A percentile compares a stretch with the other conserved stretches of the same genome.
phyloP scores from a whole-genome alignment of 768 basidiomycete genomes.

The Cyclocybe aegerita region DNA sequence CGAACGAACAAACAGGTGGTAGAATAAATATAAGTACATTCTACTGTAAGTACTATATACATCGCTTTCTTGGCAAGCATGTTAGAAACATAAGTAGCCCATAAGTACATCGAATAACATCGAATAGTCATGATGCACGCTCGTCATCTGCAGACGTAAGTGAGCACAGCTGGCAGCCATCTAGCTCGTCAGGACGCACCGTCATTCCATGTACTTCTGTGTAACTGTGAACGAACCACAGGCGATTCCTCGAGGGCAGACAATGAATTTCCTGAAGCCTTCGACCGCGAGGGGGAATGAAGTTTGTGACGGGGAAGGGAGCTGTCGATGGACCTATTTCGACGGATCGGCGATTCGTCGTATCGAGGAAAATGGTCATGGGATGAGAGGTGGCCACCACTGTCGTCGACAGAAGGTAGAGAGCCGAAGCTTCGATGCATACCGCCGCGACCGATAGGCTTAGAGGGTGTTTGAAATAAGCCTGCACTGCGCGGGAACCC shows the following conservation, averaged over 20 bases:
- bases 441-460: conserved; percentile 26
- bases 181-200: background rate
- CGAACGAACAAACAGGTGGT: no score
- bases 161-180: no score
- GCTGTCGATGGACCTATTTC: conserved; percentile 31
- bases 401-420: conserved; percentile 22
- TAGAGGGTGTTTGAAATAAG: conserved; percentile 55
- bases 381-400: conserved; percentile 11
- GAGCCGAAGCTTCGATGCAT: no score
- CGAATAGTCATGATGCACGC: no score
- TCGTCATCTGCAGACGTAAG: no score
- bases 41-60: no score
- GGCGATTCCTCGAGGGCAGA: conserved; percentile 34
- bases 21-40: no score
- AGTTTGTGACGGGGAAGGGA: conserved; percentile 29
- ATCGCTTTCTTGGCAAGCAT: no score
- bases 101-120: no score
- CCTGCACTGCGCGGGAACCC: conserved; percentile 44
- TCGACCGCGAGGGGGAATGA: conserved; percentile 27
- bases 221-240: conserved; percentile 16
- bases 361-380: conserved; percentile 26
- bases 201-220: background rate
- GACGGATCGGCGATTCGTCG: conserved; percentile 58
- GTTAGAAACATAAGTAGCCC: no score
- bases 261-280: conserved; percentile 14